Conservation (phyloP, 768 basidiomycete genomes). For the Boletus rubropictus region DNA sequence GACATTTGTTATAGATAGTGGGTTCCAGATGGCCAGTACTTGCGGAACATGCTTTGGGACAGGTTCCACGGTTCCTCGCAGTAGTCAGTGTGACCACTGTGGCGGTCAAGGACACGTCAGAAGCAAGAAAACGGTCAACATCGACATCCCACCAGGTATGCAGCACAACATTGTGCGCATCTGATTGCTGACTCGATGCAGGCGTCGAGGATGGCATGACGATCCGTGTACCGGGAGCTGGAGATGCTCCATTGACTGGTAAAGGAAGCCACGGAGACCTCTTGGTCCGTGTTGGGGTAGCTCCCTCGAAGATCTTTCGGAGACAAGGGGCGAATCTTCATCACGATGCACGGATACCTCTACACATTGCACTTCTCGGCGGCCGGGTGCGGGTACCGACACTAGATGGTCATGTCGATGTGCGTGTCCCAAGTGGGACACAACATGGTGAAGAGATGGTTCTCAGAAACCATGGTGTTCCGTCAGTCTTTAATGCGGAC, state of each 20-base stretch:
- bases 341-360: slow-evolving; percentile 83
- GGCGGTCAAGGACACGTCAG: slow-evolving; percentile 86
- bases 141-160: slow-evolving; percentile 84
- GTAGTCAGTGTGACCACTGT: slow-evolving; percentile 73
- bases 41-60: slow-evolving; percentile 78
- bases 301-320: slow-evolving; percentile 76
- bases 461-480: slow-evolving; percentile 79
- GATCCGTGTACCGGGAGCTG: slow-evolving; percentile 71
- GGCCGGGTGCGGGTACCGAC: slow-evolving; percentile 91
- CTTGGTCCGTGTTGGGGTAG: slow-evolving; percentile 78
- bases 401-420: slow-evolving; percentile 91
- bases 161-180: slow-evolving; percentile 8
- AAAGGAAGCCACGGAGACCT: slow-evolving; percentile 81
- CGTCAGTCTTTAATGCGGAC: slow-evolving; percentile 50
- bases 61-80: slow-evolving; percentile 74
- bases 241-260: slow-evolving; percentile 78
- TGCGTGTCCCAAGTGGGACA: slow-evolving; percentile 86
- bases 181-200: slow-evolving; percentile 28
- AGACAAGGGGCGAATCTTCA: slow-evolving; percentile 90
- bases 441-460: slow-evolving; percentile 98
- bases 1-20: slow-evolving; percentile 85
- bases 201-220: slow-evolving; percentile 96
- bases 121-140: slow-evolving; percentile 65
- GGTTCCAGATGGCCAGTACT: slow-evolving; percentile 95
- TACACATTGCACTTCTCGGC: slow-evolving; percentile 90